Evolutionary conservation across 139 green algal genomes (phyloP).

Genomic region (Pycnococcus provasolii): DNA sequence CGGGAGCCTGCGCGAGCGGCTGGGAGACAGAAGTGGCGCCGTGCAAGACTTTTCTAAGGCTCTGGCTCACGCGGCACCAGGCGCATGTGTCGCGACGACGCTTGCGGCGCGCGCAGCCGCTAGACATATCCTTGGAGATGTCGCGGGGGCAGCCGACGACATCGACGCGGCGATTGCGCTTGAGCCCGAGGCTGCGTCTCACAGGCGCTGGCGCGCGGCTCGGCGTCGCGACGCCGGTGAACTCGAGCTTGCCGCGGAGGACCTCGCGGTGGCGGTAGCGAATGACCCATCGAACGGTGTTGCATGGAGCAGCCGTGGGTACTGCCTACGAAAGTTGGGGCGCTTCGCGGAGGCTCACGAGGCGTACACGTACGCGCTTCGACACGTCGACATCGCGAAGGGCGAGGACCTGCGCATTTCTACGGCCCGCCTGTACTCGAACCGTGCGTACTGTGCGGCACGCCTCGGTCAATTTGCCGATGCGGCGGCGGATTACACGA

Average conservation of each 20-base stretch:
- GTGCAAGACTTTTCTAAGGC: conserved; percentile 7
- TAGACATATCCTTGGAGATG: neutral
- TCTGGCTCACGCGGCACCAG: conserved; percentile 4
- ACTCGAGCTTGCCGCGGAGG: conserved; percentile 37
- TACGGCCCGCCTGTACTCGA: conserved; percentile 42
- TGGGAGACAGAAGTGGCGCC: conserved; percentile 34
- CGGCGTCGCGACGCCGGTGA: neutral
- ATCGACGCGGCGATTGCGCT: no score
- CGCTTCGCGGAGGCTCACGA: conserved; percentile 1
- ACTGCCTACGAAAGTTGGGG: conserved; percentile 8
- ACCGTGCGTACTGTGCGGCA: conserved; percentile 65
- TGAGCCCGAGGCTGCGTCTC: no score
- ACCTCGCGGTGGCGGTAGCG: conserved; percentile 41
- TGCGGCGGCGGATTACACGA: conserved; percentile 50
- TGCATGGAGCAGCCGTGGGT: conserved; percentile 36
- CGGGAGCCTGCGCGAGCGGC: conserved; percentile 50
- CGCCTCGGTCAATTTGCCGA: conserved; percentile 50
- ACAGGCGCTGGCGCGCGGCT: neutral
- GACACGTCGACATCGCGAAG: conserved; percentile 45
- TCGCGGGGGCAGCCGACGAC: no score
- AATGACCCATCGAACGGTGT: conserved; percentile 44
- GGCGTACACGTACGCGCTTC: conserved; percentile 5
- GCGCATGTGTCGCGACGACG: neutral
- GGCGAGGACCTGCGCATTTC: conserved; percentile 31
- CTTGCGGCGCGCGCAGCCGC: neutral